Evolutionary conservation across 164 flowering plant species (phyloP).

Genomic region (Macadamia tetraphylla): DNA sequence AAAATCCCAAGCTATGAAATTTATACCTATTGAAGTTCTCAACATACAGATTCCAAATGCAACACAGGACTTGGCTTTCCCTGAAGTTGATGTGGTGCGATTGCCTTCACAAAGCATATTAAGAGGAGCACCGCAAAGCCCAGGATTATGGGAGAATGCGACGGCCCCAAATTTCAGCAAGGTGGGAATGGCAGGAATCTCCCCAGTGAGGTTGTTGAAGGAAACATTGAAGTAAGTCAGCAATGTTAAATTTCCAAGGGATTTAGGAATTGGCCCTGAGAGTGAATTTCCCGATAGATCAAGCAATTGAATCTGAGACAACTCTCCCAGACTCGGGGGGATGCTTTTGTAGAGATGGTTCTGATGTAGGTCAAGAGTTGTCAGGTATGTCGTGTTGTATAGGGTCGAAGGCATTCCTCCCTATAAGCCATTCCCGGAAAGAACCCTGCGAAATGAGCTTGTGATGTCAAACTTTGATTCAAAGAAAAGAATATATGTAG

Average conservation of each 20-base stretch:
- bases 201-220: slow-evolving; percentile 67
- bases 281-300: slow-evolving; percentile 71
- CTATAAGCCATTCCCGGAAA: slow-evolving; percentile 67
- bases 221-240: slow-evolving; percentile 70
- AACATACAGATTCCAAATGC: too few species aligned
- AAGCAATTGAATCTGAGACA: slow-evolving; percentile 40
- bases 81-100: slow-evolving; percentile 15
- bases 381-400: slow-evolving; percentile 63
- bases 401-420: slow-evolving; percentile 67
- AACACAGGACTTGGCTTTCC: slow-evolving; percentile 26
- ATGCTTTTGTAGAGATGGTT: slow-evolving; percentile 71
- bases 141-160: slow-evolving; percentile 65
- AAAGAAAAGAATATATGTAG: slow-evolving; percentile 9
- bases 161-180: slow-evolving; percentile 53
- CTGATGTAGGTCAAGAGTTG: slow-evolving; percentile 59
- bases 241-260: slow-evolving; percentile 52
- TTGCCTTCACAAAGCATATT: slow-evolving; percentile 40
- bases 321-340: slow-evolving; percentile 55
- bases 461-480: slow-evolving; percentile 13
- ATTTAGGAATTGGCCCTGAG: slow-evolving; percentile 59
- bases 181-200: slow-evolving; percentile 44
- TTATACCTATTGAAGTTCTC: too few species aligned
- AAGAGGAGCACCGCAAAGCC: slow-evolving; percentile 76
- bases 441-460: slow-evolving; percentile 62
- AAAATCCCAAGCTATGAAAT: too few species aligned